Percentiles rank a stretch among this genome's conserved stretches.
Evolutionary conservation across 2,329 filamentous ascomycete genomes (phyloP).

Genomic region (Penicillium occitanis): DNA sequence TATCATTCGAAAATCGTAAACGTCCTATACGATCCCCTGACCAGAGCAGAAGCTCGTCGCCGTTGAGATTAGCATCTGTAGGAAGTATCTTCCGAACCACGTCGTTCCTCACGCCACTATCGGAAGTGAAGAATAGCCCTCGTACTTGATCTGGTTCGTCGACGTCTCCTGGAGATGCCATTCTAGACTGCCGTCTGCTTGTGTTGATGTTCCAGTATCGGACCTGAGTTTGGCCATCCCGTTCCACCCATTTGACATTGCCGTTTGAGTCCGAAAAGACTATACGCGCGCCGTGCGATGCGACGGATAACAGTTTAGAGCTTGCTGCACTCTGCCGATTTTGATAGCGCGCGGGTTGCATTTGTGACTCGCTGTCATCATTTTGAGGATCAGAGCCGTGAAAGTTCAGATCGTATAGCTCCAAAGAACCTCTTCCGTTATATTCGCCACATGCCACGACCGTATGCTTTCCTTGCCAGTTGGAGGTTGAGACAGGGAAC

Average conservation of each 20-base stretch:
- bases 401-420: constrained; percentile 63
- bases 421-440: constrained; percentile 84
- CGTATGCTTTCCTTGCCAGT: constrained; percentile 59
- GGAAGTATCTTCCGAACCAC: constrained; percentile 79
- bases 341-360: constrained; percentile 51
- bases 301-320: constrained; percentile 78
- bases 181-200: constrained; percentile 26
- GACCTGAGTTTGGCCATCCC: constrained; percentile 65
- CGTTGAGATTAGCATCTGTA: constrained; percentile 46
- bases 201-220: constrained; percentile 59
- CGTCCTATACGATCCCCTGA: constrained; percentile 82
- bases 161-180: neutral
- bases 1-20: constrained; percentile 59
- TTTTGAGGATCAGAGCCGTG: constrained; percentile 30
- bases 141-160: neutral
- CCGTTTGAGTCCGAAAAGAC: constrained; percentile 83
- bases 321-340: constrained; percentile 82
- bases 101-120: constrained; percentile 58
- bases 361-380: constrained; percentile 31
- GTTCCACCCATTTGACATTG: constrained; percentile 84
- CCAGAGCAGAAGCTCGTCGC: constrained; percentile 78
- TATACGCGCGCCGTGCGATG: constrained; percentile 76
- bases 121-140: constrained; percentile 23
- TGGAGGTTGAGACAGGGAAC: constrained; percentile 46
- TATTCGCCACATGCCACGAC: constrained; percentile 85